Evolutionary conservation across 441 rosid species (phyloP), one percentile per base, ranked within the genome.

Genomic region (Brassica hybrid): DNA sequence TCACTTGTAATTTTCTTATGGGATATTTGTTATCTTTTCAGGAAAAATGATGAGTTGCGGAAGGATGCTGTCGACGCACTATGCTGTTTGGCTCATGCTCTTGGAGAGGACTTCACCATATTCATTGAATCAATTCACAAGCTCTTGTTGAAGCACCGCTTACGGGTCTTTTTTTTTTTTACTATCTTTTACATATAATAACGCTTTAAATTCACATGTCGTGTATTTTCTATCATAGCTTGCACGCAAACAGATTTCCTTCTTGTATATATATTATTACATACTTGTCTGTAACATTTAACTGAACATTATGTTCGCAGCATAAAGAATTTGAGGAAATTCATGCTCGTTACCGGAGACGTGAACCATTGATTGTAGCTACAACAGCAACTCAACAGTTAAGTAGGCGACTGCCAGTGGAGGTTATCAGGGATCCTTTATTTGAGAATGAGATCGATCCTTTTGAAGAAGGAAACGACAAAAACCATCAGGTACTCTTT

Each of bases 1-100:
- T 67, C 72, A n/a, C 3, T 13, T 27, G 12, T 11, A 18, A n/a
- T 64, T 69, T 56, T 69, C 66, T 58, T 41, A 32, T 64, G 68
- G 48, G 52, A 41, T 45, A 59, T 74, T 57, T 75, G 69, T 18
- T 64, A 72, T 43, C 79, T 80, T 82, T 68, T 58, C 88, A 96
- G 99, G 85, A 94, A 88, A 83, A 88, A 85, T 81, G 97, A 89
- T 76, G 99, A 96, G 83, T 88, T 96, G 12, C 84, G 97, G 68
- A 90, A 93, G 79, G 99, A 96, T 86, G 97, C 97, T 79, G 97
- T 96, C 48, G 97, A 96, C 83, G 98, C 98, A 59, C 91, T 96
- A 72, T 96, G 99, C 84, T 93, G 99, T 85, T 86, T 96, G 85
- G 98, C 98, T 65, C 92, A 93, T 87, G 95, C 99, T 81, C 95